phyloP scores from a whole-genome alignment of 2,329 filamentous ascomycete species.

The Ceratocystis destructans region DNA sequence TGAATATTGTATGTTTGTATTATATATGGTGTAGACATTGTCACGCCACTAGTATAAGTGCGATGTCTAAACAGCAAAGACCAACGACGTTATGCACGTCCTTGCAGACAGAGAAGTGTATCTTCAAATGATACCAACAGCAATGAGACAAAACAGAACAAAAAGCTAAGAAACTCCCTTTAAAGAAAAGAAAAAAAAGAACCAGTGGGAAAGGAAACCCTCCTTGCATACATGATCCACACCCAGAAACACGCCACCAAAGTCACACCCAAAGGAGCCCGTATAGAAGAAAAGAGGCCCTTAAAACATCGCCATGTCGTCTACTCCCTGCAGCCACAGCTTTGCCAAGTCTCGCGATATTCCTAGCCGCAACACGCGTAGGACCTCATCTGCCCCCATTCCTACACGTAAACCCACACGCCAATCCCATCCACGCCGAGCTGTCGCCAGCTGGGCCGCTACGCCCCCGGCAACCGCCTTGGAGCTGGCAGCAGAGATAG shows the following conservation, averaged over 20 bases:
- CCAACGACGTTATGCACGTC: neutral
- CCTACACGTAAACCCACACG: conserved; percentile 57
- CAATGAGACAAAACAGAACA: neutral
- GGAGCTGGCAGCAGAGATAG: conserved; percentile 39
- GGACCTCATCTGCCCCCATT: conserved; percentile 53
- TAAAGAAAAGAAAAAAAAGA: conserved; percentile 2
- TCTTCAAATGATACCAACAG: neutral
- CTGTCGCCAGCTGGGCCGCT: neutral
- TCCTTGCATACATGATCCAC: neutral
- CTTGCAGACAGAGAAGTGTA: neutral
- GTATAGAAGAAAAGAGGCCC: neutral
- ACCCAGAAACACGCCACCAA: neutral
- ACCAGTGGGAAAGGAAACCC: neutral
- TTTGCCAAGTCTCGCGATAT: conserved; percentile 60
- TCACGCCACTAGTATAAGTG: neutral
- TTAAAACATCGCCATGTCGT: conserved; percentile 36
- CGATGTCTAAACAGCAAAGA: neutral
- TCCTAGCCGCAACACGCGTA: conserved; percentile 56
- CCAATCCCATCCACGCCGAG: conserved; percentile 62
- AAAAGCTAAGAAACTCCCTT: neutral
- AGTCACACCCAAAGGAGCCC: neutral
- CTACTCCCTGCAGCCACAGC: conserved; percentile 54
- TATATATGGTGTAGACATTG: conserved; percentile 3
- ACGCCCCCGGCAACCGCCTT: conserved; percentile 26
- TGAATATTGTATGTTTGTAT: conserved; percentile 4